Conservation (phyloP, 2,329 filamentous ascomycete genomes). For the Fusarium mexicanum region DNA sequence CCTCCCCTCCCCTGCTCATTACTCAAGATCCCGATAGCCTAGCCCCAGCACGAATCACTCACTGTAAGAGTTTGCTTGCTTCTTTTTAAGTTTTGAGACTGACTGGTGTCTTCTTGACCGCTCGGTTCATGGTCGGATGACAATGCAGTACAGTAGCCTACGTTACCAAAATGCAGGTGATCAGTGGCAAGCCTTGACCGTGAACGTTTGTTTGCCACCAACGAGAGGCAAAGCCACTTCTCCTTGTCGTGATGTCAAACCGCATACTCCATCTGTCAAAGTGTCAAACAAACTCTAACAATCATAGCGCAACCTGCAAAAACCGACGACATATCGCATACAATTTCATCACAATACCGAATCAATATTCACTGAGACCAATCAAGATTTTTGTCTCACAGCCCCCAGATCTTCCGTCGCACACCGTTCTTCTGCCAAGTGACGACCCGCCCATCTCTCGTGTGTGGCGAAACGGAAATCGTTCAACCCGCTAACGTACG, state of each 20-base stretch:
- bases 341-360: not conserved
- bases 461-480: slow-evolving; percentile 13
- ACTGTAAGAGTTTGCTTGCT: not conserved
- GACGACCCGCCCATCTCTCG: not conserved
- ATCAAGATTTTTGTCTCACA: not conserved
- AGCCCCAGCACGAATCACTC: slow-evolving; percentile 6
- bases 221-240: not conserved
- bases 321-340: not conserved
- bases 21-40: not conserved
- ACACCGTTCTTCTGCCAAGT: slow-evolving; percentile 17
- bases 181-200: not conserved
- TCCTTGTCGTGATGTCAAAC: not conserved
- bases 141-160: not conserved
- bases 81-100: not conserved
- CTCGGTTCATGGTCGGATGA: not conserved
- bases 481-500: slow-evolving; percentile 4
- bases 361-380: not conserved
- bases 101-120: not conserved
- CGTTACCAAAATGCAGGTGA: not conserved
- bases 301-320: not conserved
- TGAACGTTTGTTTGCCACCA: not conserved
- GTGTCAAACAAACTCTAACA: slow-evolving; percentile 17
- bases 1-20: not conserved
- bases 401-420: not conserved
- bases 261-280: not conserved